Evolutionary conservation across 2,329 filamentous ascomycete genomes (phyloP).

Genomic region (Xylariaceae sp.): DNA sequence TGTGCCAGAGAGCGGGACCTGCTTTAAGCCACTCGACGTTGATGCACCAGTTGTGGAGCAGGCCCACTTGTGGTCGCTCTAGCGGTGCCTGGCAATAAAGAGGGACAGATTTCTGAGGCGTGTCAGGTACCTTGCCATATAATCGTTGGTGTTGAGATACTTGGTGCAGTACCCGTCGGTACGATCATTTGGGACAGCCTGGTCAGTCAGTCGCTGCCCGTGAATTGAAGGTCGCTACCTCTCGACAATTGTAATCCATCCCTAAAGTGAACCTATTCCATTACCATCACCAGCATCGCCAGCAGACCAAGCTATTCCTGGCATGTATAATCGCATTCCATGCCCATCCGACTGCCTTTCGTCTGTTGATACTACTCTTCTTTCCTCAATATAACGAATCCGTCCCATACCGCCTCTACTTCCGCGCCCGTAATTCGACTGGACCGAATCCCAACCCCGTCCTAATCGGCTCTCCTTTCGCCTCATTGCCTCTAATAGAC

Average conservation of each 20-base stretch:
- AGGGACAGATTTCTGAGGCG: slow-evolving; percentile 30
- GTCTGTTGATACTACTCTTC: slow-evolving; percentile 18
- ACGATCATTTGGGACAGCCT: slow-evolving; percentile 16
- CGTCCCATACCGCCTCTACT: slow-evolving; percentile 9
- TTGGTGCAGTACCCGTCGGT: slow-evolving; percentile 4
- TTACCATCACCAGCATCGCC: slow-evolving; percentile 6
- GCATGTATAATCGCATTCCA: slow-evolving; percentile 28
- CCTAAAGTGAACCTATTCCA: background rate
- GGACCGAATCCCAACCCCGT: slow-evolving; percentile 4
- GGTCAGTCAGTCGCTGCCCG: slow-evolving; percentile 1
- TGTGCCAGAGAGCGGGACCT: too few species aligned
- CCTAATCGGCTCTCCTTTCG: slow-evolving; percentile 1
- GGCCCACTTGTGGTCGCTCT: background rate
- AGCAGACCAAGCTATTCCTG: slow-evolving; percentile 14
- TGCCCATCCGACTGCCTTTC: slow-evolving; percentile 18
- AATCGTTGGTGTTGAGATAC: background rate
- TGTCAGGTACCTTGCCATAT: background rate
- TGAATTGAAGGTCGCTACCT: slow-evolving; percentile 13
- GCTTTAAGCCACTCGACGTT: too few species aligned
- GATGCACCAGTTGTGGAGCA: background rate
- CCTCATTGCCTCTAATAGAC: slow-evolving; percentile 2
- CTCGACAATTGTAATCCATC: background rate
- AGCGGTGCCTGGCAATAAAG: slow-evolving; percentile 12
- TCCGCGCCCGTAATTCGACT: slow-evolving; percentile 7
- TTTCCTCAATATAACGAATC: slow-evolving; percentile 2